phyloP scores from a whole-genome alignment of 2,329 filamentous ascomycete genomes.

The Penicillium sp. region DNA sequence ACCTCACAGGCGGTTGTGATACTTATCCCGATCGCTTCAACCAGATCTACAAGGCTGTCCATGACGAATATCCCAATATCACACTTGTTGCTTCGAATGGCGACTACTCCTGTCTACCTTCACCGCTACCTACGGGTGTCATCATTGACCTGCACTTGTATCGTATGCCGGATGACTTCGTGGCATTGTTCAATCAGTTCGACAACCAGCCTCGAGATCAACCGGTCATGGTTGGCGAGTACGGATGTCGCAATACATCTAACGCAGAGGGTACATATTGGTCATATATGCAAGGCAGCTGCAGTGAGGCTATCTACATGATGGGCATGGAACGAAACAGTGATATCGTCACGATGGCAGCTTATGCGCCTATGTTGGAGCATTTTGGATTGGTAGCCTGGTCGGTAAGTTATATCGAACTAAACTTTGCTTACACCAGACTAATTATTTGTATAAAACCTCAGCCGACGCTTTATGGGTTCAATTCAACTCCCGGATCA shows the following conservation, averaged over 20 bases:
- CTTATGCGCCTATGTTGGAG: slow-evolving; percentile 40
- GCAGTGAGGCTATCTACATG: slow-evolving; percentile 65
- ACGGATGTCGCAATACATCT: slow-evolving; percentile 27
- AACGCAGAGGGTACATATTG: slow-evolving; percentile 20
- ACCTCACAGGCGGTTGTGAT: slow-evolving; percentile 53
- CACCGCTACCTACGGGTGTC: slow-evolving; percentile 36
- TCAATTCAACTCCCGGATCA: slow-evolving; percentile 29
- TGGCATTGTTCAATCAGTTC: slow-evolving; percentile 54
- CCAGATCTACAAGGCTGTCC: slow-evolving; percentile 61
- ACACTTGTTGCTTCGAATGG: slow-evolving; percentile 54
- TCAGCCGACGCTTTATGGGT: slow-evolving; percentile 35
- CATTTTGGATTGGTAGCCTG: slow-evolving; percentile 36
- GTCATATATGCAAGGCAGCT: slow-evolving; percentile 48
- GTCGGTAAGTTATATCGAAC: slow-evolving; percentile 26
- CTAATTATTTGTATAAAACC: neutral
- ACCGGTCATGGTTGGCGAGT: slow-evolving; percentile 34
- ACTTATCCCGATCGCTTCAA: slow-evolving; percentile 59
- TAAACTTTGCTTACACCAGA: neutral
- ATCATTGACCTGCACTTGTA: slow-evolving; percentile 56
- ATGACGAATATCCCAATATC: slow-evolving; percentile 55
- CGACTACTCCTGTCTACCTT: slow-evolving; percentile 29
- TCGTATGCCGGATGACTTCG: slow-evolving; percentile 51
- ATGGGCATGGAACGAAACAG: slow-evolving; percentile 52
- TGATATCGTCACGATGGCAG: slow-evolving; percentile 37
- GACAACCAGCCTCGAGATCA: slow-evolving; percentile 50